Evolutionary conservation across 257 asterid genomes (phyloP).

Genomic region (Nicotiana tomentosiformis): DNA sequence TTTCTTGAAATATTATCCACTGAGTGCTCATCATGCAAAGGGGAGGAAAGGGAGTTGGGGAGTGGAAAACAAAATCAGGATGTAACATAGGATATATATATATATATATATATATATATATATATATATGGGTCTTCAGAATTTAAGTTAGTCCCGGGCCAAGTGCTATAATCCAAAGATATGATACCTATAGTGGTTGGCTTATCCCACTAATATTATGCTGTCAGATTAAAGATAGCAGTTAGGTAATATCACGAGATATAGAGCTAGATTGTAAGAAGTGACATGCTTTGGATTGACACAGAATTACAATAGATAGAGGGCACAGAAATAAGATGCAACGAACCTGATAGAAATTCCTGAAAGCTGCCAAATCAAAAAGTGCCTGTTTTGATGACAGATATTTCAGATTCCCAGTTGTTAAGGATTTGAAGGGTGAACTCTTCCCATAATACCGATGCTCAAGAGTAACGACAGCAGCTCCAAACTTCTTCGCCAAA

Average conservation of each 20-base stretch:
- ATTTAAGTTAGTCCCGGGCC: not conserved
- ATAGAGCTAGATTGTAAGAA: not conserved
- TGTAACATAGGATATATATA: not conserved
- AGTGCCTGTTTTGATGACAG: conserved; percentile 97
- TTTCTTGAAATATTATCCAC: not conserved
- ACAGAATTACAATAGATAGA: not conserved
- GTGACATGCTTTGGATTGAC: not conserved
- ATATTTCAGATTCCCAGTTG: conserved; percentile 69
- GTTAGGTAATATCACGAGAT: not conserved
- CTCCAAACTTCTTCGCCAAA: conserved; percentile 92
- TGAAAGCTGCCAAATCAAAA: conserved; percentile 85
- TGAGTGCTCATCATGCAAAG: not conserved
- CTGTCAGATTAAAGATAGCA: not conserved
- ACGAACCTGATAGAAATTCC: conserved; percentile 86
- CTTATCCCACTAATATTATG: not conserved
- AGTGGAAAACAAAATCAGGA: not conserved
- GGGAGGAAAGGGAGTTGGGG: not conserved
- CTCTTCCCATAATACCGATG: conserved; percentile 97
- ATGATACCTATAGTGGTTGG: not conserved
- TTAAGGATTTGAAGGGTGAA: conserved; percentile 60
- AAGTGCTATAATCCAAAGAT: not conserved
- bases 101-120: too few relatives aligned
- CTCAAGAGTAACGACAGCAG: conserved; percentile 84
- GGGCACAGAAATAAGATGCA: not conserved
- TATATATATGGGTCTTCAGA: not conserved